Conservation (phyloP, 1,284 basidiomycete genomes). For the Agroathelia rolfsii region DNA sequence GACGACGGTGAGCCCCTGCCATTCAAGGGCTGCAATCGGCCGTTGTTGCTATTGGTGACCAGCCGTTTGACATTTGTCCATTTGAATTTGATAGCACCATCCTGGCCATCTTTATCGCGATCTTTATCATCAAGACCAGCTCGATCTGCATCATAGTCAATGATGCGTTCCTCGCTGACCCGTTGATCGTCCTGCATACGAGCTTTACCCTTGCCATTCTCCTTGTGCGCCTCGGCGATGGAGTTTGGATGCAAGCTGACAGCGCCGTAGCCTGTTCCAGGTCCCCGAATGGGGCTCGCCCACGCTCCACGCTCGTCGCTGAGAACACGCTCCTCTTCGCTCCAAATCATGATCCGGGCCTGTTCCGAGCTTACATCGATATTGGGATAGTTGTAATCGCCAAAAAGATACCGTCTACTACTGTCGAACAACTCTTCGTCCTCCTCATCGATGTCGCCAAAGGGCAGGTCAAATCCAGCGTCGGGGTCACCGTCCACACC, state of each 20-base stretch:
- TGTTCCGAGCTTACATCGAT: slow-evolving; percentile 77
- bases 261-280: slow-evolving; percentile 47
- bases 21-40: slow-evolving; percentile 12
- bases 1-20: not conserved
- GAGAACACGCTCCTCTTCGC: slow-evolving; percentile 61
- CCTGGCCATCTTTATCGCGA: slow-evolving; percentile 18
- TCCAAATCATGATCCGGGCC: slow-evolving; percentile 57
- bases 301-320: slow-evolving; percentile 60
- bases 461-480: slow-evolving; percentile 49
- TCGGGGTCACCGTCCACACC: slow-evolving; percentile 21
- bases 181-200: slow-evolving; percentile 13
- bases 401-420: slow-evolving; percentile 72
- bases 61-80: slow-evolving; percentile 31
- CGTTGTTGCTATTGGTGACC: slow-evolving; percentile 6
- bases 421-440: slow-evolving; percentile 67
- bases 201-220: slow-evolving; percentile 11
- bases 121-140: slow-evolving; percentile 20
- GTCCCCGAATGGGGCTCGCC: slow-evolving; percentile 48
- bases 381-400: slow-evolving; percentile 87
- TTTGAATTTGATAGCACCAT: slow-evolving; percentile 31
- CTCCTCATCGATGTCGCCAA: slow-evolving; percentile 48
- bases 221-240: not conserved
- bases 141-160: slow-evolving; percentile 35
- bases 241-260: slow-evolving; percentile 23
- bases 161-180: slow-evolving; percentile 17